phyloP scores from a whole-genome alignment of 2,329 filamentous ascomycete species.

The Fonsecaea monophora region DNA sequence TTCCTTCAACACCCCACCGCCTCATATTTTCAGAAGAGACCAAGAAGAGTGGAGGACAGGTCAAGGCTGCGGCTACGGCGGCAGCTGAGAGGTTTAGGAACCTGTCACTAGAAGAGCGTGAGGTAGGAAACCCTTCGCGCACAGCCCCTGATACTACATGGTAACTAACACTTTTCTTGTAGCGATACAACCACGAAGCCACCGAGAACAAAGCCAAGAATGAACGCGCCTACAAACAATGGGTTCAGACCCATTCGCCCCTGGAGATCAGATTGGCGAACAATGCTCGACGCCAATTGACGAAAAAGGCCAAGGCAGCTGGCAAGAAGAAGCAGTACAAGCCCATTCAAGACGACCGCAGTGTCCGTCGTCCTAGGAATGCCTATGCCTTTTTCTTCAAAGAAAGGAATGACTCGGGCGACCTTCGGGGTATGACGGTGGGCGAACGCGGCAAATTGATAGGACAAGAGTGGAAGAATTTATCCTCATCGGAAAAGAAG shows the following conservation, averaged over 20 bases:
- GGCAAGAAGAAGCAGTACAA: constrained; percentile 28
- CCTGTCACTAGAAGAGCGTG: constrained; percentile 44
- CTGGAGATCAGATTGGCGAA: constrained; percentile 67
- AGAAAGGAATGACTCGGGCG: constrained; percentile 56
- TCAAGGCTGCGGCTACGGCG: constrained; percentile 24
- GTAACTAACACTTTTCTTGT: constrained; percentile 18
- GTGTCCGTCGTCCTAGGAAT: constrained; percentile 52
- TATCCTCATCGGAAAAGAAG: constrained; percentile 49
- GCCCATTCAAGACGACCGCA: constrained; percentile 61
- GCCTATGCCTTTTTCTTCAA: constrained; percentile 54
- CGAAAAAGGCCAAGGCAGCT: constrained; percentile 34
- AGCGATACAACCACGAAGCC: constrained; percentile 63
- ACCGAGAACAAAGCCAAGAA: constrained; percentile 55
- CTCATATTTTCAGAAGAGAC: constrained; percentile 40
- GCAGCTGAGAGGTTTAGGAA: constrained; percentile 44
- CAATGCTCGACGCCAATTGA: constrained; percentile 55
- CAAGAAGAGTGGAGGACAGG: constrained; percentile 9
- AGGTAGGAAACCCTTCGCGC: constrained; percentile 44
- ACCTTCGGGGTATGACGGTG: constrained; percentile 56
- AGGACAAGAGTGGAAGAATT: constrained; percentile 55
- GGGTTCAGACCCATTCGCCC: constrained; percentile 62
- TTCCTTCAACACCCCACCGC: constrained; percentile 41
- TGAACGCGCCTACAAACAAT: constrained; percentile 56
- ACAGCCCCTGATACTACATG: neutral
- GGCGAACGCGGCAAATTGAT: constrained; percentile 53